A percentile compares a stretch with the other conserved stretches of the same genome.
phyloP scores from a whole-genome alignment of 2,329 filamentous ascomycete genomes.

The Colletotrichum aenigma region DNA sequence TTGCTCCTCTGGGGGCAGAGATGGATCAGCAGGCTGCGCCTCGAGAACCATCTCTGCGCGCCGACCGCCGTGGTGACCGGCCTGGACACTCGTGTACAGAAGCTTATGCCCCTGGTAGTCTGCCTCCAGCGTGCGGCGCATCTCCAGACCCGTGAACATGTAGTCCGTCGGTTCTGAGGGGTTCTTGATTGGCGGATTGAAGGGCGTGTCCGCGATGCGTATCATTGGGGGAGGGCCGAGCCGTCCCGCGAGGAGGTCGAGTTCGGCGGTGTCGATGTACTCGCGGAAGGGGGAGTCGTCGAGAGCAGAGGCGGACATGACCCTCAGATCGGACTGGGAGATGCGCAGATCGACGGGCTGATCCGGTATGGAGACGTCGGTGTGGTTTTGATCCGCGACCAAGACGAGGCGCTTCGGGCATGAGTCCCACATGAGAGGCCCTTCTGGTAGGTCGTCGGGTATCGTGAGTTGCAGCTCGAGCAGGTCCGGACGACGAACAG shows the following conservation, averaged over 20 bases:
- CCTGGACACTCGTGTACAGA: constrained; percentile 57
- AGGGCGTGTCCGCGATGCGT: constrained; percentile 20
- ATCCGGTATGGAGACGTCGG: constrained; percentile 51
- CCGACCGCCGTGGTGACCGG: constrained; percentile 53
- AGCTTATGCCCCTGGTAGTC: constrained; percentile 49
- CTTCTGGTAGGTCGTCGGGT: constrained; percentile 9
- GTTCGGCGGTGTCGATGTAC: constrained; percentile 49
- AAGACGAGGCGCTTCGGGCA: constrained; percentile 35
- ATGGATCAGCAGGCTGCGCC: neutral
- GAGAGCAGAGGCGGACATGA: constrained; percentile 20
- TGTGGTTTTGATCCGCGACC: constrained; percentile 38
- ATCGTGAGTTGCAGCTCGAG: constrained; percentile 22
- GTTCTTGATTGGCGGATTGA: neutral
- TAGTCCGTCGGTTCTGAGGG: constrained; percentile 16
- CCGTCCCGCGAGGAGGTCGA: constrained; percentile 47
- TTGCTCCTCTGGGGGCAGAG: neutral
- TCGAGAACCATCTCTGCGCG: constrained; percentile 55
- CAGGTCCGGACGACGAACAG: neutral
- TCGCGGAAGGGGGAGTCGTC: constrained; percentile 36
- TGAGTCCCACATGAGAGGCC: constrained; percentile 19
- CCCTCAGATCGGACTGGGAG: constrained; percentile 37
- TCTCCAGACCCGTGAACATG: constrained; percentile 55
- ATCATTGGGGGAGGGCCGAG: constrained; percentile 41
- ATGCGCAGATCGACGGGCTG: constrained; percentile 54
- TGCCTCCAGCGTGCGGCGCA: constrained; percentile 50